Percentiles rank a stretch among this genome's conserved stretches.
Conservation (phyloP, 768 basidiomycete genomes). For the Calocybe indica region DNA sequence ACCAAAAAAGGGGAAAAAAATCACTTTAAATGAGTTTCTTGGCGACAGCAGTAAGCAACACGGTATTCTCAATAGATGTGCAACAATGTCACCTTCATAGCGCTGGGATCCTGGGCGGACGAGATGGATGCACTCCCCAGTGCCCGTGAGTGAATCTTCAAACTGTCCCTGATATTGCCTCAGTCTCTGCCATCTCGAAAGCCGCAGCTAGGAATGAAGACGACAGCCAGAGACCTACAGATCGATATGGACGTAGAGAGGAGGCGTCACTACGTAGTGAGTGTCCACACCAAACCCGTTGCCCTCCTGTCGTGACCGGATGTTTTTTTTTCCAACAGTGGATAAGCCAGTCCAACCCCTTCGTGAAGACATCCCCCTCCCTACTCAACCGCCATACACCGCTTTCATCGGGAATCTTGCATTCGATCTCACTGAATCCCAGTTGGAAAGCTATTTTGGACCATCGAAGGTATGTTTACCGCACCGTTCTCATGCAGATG, state of each 20-base stretch:
- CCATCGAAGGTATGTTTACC: conserved; percentile 45
- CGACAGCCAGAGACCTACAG: conserved; percentile 46
- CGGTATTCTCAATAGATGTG: conserved; percentile 10
- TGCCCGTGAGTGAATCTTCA: conserved; percentile 65
- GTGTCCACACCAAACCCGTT: conserved; percentile 33
- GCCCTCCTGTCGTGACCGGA: conserved; percentile 6
- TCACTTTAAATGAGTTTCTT: conserved; percentile 89
- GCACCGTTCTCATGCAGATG: not conserved
- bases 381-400: conserved; percentile 89
- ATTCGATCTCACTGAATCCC: conserved; percentile 84
- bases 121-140: conserved; percentile 93
- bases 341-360: conserved; percentile 53
- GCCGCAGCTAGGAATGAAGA: conserved; percentile 70
- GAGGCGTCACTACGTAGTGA: conserved; percentile 56
- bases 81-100: conserved; percentile 30
- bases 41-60: conserved; percentile 69
- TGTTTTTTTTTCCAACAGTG: conserved; percentile 24
- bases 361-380: conserved; percentile 93
- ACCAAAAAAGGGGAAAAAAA: conserved; percentile 74
- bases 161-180: conserved; percentile 1
- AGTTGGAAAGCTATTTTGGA: conserved; percentile 77
- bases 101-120: conserved; percentile 95
- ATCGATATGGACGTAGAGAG: conserved; percentile 54
- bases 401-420: conserved; percentile 96
- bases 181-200: conserved; percentile 21